A percentile compares a stretch with the other conserved stretches of the same genome.
These are phyloP conservation scores for Babesia bigemina DNA, from an alignment of 169 alveolate species.

Conservation along the genomic window DNA sequence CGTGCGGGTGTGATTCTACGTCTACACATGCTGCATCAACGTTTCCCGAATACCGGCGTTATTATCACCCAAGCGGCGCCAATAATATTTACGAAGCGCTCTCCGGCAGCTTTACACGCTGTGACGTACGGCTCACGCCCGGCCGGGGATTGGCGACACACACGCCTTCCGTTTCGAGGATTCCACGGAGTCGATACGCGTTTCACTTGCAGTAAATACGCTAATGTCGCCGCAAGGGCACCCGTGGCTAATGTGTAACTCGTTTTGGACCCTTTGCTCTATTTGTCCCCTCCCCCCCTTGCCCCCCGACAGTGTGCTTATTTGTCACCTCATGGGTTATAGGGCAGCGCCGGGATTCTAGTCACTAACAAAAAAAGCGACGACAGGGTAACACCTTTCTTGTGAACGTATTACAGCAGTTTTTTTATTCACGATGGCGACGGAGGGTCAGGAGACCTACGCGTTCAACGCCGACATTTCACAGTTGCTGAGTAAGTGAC, in stretches of 20 bases:
- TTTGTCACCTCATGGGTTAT: conserved; percentile 33
- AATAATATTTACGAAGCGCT: no score
- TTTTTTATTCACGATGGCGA: conserved; percentile 50
- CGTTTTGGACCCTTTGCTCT: neutral
- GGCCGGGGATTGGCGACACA: no score
- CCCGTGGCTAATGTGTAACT: neutral
- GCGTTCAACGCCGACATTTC: conserved; percentile 99
- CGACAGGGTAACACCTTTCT: conserved; percentile 8
- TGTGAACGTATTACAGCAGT: conserved; percentile 9
- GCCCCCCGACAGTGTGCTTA: conserved; percentile 11
- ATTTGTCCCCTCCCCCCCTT: conserved; percentile 22
- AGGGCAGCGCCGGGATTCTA: conserved; percentile 26
- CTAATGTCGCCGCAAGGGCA: no score
- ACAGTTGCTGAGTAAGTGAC: conserved; percentile 90
- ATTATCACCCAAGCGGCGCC: no score
- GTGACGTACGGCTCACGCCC: no score
- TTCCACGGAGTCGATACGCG: no score
- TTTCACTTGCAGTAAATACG: no score
- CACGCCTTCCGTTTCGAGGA: no score
- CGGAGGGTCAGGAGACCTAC: conserved; percentile 85
- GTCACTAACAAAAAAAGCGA: conserved; percentile 19
- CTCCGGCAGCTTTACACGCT: no score
- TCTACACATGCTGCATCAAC: no score
- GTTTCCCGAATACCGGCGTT: no score
- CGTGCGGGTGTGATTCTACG: no score